Evolutionary conservation across 1,139 yeast species (phyloP), one percentile per base, ranked within the genome.

Genomic region (Sugiyamaella xylanicola): DNA sequence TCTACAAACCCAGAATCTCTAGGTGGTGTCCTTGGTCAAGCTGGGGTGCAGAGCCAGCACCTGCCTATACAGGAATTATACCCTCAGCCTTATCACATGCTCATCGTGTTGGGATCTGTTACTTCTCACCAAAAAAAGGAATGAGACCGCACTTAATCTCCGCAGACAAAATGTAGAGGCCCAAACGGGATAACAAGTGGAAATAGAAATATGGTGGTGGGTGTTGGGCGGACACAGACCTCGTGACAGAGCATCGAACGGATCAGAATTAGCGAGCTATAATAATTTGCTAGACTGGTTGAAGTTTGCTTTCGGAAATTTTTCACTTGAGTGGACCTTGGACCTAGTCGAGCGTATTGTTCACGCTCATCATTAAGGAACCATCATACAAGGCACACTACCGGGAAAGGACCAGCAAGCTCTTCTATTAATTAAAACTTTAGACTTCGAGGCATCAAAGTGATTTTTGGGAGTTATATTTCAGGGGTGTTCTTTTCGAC

Each of bases 71-170:
- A 15, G 47, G 36, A 9, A 27, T 21, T 15, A 7, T 13, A 25
- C 47, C 47, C 47, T 43, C 21, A 7, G 37, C 50, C 50, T 17
- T 46, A 46, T 36, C 50, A 46, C 50, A 37, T 46, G 41, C 50
- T 36, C 48, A 16, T 32, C 50, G 17, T 46, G 50, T 46, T 46
- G 50, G 50, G 50, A 46, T 40, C 37, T 32, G 20, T 25, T 22
- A 20, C 15, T 9, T 40, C 44, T 20, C 44, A 40, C 27, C 44
- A 40, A 15, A 40, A 40, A 40, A 40, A 40, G 25, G 22, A 16
- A 40, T 40, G 25, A 22, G 32, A 21, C 9, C 17, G 45, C 5
- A 27, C 32, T 41, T 43, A 5, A 43, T 43, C 44, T 40, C n/a
- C 2, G 20, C 37, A 25, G 47, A 43, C 21, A 8, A 15, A 22